Base-by-base conservation (phyloP, 2,329 filamentous ascomycete genomes). In the Lasiodiplodia theobromae region DNA sequence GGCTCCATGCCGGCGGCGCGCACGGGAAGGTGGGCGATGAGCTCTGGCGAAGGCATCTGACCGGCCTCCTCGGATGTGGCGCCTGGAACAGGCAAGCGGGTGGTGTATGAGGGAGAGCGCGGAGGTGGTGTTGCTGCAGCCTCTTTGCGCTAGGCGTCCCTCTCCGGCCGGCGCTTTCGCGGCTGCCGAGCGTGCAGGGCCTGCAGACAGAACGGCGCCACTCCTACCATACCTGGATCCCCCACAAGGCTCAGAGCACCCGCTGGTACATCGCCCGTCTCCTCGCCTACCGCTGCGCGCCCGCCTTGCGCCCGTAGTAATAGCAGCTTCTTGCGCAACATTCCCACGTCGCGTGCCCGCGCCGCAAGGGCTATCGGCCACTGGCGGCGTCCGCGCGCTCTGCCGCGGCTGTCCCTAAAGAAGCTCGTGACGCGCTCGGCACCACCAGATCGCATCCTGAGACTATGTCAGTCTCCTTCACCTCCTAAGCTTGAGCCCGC, bases 1-100 rank as follows among this genome's bases (percentile, higher is more conserved):
- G 67, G 67, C 67, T 68, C 67, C 67, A 68, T 68, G 67, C 51
- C 52, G 57, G 67, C 57, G 49, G 67, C 58, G 67, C 54, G 51
- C 51, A 34, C 51, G 58, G 67, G 60, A 52, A 51, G 65, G 67
- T 68, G 67, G 40, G 60, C 40, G 67, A 65, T 58, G 40, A 65
- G 52, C 37, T 68, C 67, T 57, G 67, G 58, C 21, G 67, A 68
- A 51, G 67, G 67, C 67, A 68, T 68, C n/a, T 40, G 67, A 49
- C 58, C 51, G 28, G 58, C 53, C 31, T 52, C 21, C 44, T 60
- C 40, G 44, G 56, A 34, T 23, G 44, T 23, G 37, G 56, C 16
- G 66, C 47, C 54, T 60, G 56, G 18, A 6, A 40, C 38, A 67
- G 65, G 40, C 53, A 10, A 52, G 21, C 21, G 44, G n/a, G 4